Evolutionary conservation across 2,329 filamentous ascomycete genomes (phyloP).

Genomic region (Epichloe gansuensis): DNA sequence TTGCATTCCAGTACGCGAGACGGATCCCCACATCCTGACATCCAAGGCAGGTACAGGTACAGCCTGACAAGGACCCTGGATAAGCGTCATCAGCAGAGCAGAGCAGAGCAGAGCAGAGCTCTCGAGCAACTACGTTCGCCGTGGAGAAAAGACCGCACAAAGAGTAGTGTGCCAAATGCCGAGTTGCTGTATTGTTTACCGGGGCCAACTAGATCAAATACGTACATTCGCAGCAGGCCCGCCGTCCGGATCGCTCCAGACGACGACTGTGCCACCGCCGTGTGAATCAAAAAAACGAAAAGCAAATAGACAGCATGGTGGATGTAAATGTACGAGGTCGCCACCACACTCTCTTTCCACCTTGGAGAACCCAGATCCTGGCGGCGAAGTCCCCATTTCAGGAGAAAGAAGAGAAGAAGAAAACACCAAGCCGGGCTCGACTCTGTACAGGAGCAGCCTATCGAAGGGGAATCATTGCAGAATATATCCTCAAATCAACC

Average conservation of each 20-base stretch:
- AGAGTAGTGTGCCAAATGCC: slow-evolving; percentile 15
- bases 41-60: neutral
- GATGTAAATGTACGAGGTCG: slow-evolving; percentile 4
- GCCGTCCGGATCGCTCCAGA: slow-evolving; percentile 5
- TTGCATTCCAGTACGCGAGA: neutral
- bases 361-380: slow-evolving; percentile 1
- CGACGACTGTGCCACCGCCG: slow-evolving; percentile 9
- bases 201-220: slow-evolving; percentile 19
- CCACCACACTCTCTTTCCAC: slow-evolving; percentile 2
- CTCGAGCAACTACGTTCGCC: no score
- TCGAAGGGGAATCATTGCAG: slow-evolving; percentile 13
- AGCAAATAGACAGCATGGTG: slow-evolving; percentile 14
- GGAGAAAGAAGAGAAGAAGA: slow-evolving; percentile 8
- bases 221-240: slow-evolving; percentile 8
- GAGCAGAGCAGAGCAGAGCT: neutral
- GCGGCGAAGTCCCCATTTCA: neutral
- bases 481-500: neutral
- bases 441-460: slow-evolving; percentile 4
- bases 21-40: neutral
- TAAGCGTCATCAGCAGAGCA: neutral
- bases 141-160: no score
- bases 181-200: slow-evolving; percentile 21
- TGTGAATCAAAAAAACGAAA: slow-evolving; percentile 16
- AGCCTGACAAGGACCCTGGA: neutral
- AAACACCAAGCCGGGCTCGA: slow-evolving; percentile 2